Evolutionary conservation across 495 filamentous ascomycete genomes (phyloP), one percentile per base, ranked within the genome.

Genomic region (Penicillium coffeae): DNA sequence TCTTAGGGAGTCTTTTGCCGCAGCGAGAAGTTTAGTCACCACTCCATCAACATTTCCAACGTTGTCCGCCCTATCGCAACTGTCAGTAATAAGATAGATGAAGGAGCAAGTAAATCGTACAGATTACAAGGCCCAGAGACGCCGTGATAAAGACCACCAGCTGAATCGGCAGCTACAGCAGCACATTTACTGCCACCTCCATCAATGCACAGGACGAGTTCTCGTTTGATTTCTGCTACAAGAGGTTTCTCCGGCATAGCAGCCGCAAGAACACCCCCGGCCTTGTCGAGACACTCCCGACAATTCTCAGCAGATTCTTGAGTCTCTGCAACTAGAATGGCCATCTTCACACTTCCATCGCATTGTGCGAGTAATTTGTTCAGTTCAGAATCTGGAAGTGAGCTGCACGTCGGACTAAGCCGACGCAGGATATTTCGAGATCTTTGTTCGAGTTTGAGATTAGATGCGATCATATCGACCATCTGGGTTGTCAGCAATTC

Each of bases 381-480:
- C 8, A 72, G 30, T 5, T 64, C 55, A 8, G 42, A 40, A 32
- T 68, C 63, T 0, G 59, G 49, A 37, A 56, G 47, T 0, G 37
- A 18, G 18, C 34, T 39, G 33, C 55, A 68, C 16, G 50, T 52
- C 5, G 20, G 34, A 43, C 63, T 67, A 13, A 69, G 41, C 7
- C 52, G 42, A 15, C 63, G 58, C 15, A 71, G 44, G 3, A 70
- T 70, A 35, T 70, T 70, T 6, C 63, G 58, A 5, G 66, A 62
- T 38, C 68, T 57, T 33, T 71, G 66, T 45, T 58, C 47, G 4
- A 71, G 54, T 42, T 71, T 71, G 33, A 63, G 27, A 46, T 71
- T 71, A 8, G 66, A 70, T 12, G 66, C 64, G 21, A 65, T 61
- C 42, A 71, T 36, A 45, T 71, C 68, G 7, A 71, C 63, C 66